Evolutionary conservation across 1,139 yeast genomes (phyloP), one percentile per base, ranked within the genome.

Genomic region (Candida tropicalis): DNA sequence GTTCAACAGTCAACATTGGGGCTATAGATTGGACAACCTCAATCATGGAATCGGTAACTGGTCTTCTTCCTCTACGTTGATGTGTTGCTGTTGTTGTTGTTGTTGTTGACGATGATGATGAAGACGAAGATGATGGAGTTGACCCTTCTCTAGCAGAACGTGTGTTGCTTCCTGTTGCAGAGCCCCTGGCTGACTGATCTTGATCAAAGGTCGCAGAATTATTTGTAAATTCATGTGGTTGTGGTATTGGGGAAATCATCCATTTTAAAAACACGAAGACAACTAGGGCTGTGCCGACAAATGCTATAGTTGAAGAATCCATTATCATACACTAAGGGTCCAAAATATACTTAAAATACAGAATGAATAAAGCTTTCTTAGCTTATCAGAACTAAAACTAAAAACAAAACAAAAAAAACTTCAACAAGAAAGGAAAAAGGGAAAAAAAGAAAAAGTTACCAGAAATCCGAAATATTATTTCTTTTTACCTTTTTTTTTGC

Each of bases 21-120:
- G 90, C 96, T 49, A 91, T 73, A 22, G 90, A 80, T 54, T 83
- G 88, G 1, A 91, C 97, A 0, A 87, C 84, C 52, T 87, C 95
- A 39, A 91, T 74, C 98, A 91, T 91, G 49, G 79, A 82, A 9
- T 74, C 77, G 3, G 89, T 85, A n/a, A 87, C 86, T 2, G 70
- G 75, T 43, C 96, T 78, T 43, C 78, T 68, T 13, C 63, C 41
- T 43, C 65, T 54, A 27, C 49, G 42, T 16, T 24, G 40, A 18
- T 34, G 31, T 18, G 41, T 29, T 10, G 40, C 25, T 24, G 38
- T 20, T 20, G 37, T 33, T 9, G 31, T 32, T 24, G 40, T 17
- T 10, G 51, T 17, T 2, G 33, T 20, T 5, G 45, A 25, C 18
- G 34, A 8, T 18, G 42, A 17, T 17, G 41, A 44, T 24, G 42